These are phyloP conservation scores for Aspergillus intermedius DNA, from an alignment of 2,329 filamentous ascomycete species.

Conservation along the genomic window DNA sequence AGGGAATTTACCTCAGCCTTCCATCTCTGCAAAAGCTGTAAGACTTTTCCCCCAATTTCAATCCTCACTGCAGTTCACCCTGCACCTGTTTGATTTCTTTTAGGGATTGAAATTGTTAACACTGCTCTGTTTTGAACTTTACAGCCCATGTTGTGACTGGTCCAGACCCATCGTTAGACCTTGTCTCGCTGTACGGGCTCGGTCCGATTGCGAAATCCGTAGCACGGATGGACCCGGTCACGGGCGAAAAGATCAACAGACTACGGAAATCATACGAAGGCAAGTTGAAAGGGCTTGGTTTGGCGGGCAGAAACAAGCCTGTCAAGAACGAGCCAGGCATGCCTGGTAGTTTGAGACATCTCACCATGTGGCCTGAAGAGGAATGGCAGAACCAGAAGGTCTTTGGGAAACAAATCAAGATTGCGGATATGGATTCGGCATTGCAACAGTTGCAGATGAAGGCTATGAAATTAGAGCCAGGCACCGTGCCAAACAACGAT, in stretches of 20 bases:
- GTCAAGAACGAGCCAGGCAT: slow-evolving; percentile 38
- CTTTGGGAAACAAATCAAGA: slow-evolving; percentile 40
- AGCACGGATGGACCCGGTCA: slow-evolving; percentile 52
- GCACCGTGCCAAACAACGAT: slow-evolving; percentile 39
- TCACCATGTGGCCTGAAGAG: slow-evolving; percentile 45
- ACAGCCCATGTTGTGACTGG: slow-evolving; percentile 45
- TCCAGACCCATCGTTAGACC: slow-evolving; percentile 53
- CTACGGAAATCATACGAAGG: slow-evolving; percentile 51
- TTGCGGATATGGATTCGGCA: slow-evolving; percentile 36
- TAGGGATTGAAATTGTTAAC: slow-evolving; percentile 38
- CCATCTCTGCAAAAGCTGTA: slow-evolving; percentile 46
- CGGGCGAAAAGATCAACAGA: slow-evolving; percentile 60
- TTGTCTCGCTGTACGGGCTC: slow-evolving; percentile 54
- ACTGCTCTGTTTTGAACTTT: slow-evolving; percentile 22
- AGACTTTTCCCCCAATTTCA: slow-evolving; percentile 38
- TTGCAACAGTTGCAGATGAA: slow-evolving; percentile 36
- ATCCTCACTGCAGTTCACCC: slow-evolving; percentile 28
- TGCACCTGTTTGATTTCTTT: slow-evolving; percentile 17
- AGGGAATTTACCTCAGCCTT: slow-evolving; percentile 42
- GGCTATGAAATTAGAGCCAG: slow-evolving; percentile 45
- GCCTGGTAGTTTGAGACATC: slow-evolving; percentile 32
- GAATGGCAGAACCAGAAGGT: slow-evolving; percentile 48
- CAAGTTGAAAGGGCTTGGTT: slow-evolving; percentile 42
- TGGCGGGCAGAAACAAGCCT: slow-evolving; percentile 45
- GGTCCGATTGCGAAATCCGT: slow-evolving; percentile 52